Evolutionary conservation across 371 early-diverging fungal species (phyloP), one percentile per base, ranked within the genome.

Genomic region (Batkoa obscura): DNA sequence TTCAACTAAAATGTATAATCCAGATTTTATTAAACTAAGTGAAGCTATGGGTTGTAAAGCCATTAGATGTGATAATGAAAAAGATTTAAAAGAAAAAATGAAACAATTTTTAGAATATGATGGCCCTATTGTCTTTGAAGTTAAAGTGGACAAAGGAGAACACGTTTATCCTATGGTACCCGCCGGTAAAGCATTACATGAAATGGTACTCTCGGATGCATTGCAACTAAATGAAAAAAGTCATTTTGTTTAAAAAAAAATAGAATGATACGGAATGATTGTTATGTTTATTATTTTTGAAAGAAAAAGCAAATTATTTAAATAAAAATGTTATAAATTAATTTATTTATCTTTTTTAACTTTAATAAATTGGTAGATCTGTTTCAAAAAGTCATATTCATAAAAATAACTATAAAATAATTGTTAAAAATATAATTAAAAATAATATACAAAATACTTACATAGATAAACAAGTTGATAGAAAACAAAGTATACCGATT

Each of bases 151-250:
- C 63, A 89, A 88, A 64, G 65, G 79, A 41, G 94, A 94, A 71
- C 90, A 90, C 60, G 85, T 96, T 13, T 88, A 80, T 68, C 97
- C 97, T 17, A 96, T 96, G 97, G 92, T 89, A 2, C 91, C 97
- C 12, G 97, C 87, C 57, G 92, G 94, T 54, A 90, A 85, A 69
- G 86, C 83, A 8, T 72, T 96, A 48, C 72, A 92, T 68, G 92
- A 96, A 38, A 59, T 59, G 59, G 59, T 59, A 34, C 53, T 59
- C 12, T 23, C 9, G 4, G 43, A 43, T 15, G 34, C 10, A 13
- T 43, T 55, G 2, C 30, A 43, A 2, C 39, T 55, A 3, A 43
- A 55, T 12, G 55, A 55, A 43, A 32, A 50, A 6, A 12, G 12
- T 15, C 9, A 32, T 34, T 50, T 50, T 50, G 48, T 30, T 9